Base-by-base conservation (phyloP, 495 filamentous ascomycete species). In the Aspergillus ellipticus region DNA sequence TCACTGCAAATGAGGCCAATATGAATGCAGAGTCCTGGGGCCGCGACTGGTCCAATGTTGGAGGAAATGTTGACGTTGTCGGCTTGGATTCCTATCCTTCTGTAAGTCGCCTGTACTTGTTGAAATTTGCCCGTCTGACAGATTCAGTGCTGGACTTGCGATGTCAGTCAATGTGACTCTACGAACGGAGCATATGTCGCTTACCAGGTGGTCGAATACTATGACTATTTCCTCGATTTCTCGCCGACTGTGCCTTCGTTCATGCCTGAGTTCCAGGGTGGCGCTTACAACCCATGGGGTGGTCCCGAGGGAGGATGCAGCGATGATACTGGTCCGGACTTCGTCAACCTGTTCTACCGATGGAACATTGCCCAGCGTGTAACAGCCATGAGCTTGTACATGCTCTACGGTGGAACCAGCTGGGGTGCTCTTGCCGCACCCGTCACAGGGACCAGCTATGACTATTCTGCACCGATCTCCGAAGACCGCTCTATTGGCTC, bases 201-300 rank as follows among this genome's bases (percentile, higher is more conserved):
- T 8, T 84, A 80, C 66, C 67, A 76, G 45, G 70, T 75, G 0
- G 57, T 76, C 22, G 67, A 79, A 47, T 81, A 82, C 54, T 81
- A 80, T 52, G 74, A 81, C 59, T 85, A 81, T 71, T 85, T 82
- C 65, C 67, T 75, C 53, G 68, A 76, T 54, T 67, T 73, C 4
- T 68, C 76, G 11, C 76, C 79, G 9, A 77, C 76, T 28, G 75
- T 81, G 61, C 83, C 83, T 0, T 72, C 66, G 7, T 85, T 84
- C 66, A 74, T 86, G 66, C 80, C 80, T 15, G 83, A 86, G 59
- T 86, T 85, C 63, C 83, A 86, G 61, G 83, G 83, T 20, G 83
- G 83, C n/a, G 77, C 73, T 7, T 85, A 82, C 56, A 83, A 83
- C 61, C 82, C 82, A 11, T 86, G 83, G 83, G 79, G 76, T 33